phyloP scores from a whole-genome alignment of 495 filamentous ascomycete species.

The Penicillium cataractarum region DNA sequence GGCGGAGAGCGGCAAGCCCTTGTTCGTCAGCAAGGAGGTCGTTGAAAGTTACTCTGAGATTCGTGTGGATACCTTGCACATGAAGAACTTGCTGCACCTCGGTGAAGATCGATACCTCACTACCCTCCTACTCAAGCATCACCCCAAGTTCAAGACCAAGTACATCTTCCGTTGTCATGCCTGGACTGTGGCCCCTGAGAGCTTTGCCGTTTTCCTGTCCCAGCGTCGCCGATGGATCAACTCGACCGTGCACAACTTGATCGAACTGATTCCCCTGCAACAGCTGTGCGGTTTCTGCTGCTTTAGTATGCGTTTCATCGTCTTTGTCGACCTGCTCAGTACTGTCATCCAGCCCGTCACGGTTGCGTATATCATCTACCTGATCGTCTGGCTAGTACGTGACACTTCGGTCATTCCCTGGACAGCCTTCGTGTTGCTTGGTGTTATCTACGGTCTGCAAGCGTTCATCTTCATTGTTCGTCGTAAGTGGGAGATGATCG shows the following conservation, averaged over 20 bases:
- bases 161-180: conserved; percentile 91
- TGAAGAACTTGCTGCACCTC: conserved; percentile 97
- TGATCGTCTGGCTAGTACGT: conserved; percentile 72
- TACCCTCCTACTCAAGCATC: conserved; percentile 89
- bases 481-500: conserved; percentile 98
- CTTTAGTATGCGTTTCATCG: conserved; percentile 98
- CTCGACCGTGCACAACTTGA: conserved; percentile 96
- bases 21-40: conserved; percentile 92
- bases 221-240: conserved; percentile 99
- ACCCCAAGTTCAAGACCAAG: conserved; percentile 96
- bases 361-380: conserved; percentile 87
- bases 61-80: conserved; percentile 95
- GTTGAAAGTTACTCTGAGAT: conserved; percentile 85
- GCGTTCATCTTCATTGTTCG: conserved; percentile 95
- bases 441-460: conserved; percentile 93
- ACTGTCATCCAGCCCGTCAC: conserved; percentile 92
- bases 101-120: conserved; percentile 93
- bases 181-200: conserved; percentile 94
- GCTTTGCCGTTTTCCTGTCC: conserved; percentile 91
- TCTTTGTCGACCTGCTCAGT: conserved; percentile 90
- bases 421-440: conserved; percentile 86
- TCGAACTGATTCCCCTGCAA: conserved; percentile 89
- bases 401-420: conserved; percentile 69
- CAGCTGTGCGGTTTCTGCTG: conserved; percentile 99
- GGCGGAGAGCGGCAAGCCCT: conserved; percentile 88